phyloP scores from a whole-genome alignment of 2,329 filamentous ascomycete species.

The Chaetomiaceae sp. region DNA sequence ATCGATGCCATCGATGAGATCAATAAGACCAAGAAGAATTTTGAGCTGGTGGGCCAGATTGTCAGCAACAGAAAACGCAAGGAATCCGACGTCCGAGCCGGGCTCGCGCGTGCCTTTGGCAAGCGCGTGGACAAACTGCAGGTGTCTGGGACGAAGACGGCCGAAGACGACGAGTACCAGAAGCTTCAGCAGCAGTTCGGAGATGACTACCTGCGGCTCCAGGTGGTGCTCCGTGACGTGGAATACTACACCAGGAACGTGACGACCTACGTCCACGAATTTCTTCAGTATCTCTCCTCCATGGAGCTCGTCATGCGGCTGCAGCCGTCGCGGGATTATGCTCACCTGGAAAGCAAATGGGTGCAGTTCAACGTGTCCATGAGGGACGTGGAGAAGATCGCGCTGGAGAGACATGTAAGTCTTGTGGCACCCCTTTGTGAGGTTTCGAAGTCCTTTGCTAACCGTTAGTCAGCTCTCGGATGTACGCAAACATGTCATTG shows the following conservation, averaged over 20 bases:
- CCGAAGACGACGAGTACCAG: slow-evolving; percentile 77
- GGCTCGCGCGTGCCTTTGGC: slow-evolving; percentile 81
- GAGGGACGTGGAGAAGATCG: slow-evolving; percentile 75
- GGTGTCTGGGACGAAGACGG: slow-evolving; percentile 52
- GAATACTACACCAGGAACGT: slow-evolving; percentile 84
- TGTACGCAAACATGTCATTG: slow-evolving; percentile 76
- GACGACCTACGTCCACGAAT: slow-evolving; percentile 71
- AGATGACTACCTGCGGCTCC: slow-evolving; percentile 85
- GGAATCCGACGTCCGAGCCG: slow-evolving; percentile 79
- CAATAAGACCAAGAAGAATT: slow-evolving; percentile 92
- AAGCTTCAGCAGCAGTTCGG: slow-evolving; percentile 80
- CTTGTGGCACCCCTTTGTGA: not conserved
- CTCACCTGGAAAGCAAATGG: slow-evolving; percentile 84
- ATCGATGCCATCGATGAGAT: slow-evolving; percentile 74
- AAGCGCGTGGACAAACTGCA: slow-evolving; percentile 80
- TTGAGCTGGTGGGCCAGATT: slow-evolving; percentile 85
- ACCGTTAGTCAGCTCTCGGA: slow-evolving; percentile 43
- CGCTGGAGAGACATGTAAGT: slow-evolving; percentile 77
- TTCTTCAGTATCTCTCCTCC: slow-evolving; percentile 71
- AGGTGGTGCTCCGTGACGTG: slow-evolving; percentile 89
- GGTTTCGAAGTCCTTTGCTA: slow-evolving; percentile 16
- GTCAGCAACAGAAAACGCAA: slow-evolving; percentile 72
- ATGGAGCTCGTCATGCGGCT: slow-evolving; percentile 76
- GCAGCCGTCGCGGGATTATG: slow-evolving; percentile 66
- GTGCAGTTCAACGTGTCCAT: slow-evolving; percentile 83